Percentiles rank a stretch among this genome's conserved stretches.
These are phyloP conservation scores for Syzygium syzygioides DNA, from an alignment of 441 rosid species.

Conservation along the genomic window DNA sequence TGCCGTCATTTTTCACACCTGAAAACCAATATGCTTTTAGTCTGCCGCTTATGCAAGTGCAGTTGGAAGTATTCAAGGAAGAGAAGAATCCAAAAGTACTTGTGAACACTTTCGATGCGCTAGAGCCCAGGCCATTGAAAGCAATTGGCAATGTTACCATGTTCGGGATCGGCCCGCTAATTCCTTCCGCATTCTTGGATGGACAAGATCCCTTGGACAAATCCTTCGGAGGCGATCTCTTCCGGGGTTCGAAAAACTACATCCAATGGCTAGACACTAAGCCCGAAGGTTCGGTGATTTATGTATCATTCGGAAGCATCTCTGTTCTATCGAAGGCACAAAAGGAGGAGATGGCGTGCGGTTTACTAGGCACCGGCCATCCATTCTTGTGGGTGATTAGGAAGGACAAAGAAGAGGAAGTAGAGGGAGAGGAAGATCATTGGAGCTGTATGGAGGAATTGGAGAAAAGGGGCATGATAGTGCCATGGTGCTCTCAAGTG, in stretches of 20 bases:
- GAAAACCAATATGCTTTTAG: not conserved
- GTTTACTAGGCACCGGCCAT: not conserved
- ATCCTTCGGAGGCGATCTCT: slow-evolving; percentile 13
- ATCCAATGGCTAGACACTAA: slow-evolving; percentile 20
- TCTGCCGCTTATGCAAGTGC: not conserved
- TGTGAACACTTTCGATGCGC: slow-evolving; percentile 25
- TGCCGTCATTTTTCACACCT: slow-evolving; percentile 14
- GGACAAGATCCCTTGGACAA: slow-evolving; percentile 5
- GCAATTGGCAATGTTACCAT: slow-evolving; percentile 5
- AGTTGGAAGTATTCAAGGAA: slow-evolving; percentile 2
- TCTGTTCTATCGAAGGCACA: slow-evolving; percentile 12
- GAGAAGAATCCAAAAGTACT: slow-evolving; percentile 11
- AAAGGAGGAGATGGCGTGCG: slow-evolving; percentile 13
- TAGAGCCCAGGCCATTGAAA: slow-evolving; percentile 14
- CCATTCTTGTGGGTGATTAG: slow-evolving; percentile 33
- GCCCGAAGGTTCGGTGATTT: slow-evolving; percentile 17
- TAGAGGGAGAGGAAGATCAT: not conserved
- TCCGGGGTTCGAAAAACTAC: not conserved
- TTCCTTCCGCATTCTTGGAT: slow-evolving; percentile 8
- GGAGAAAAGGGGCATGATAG: slow-evolving; percentile 16
- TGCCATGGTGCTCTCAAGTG: slow-evolving; percentile 30
- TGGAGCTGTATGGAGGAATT: not conserved
- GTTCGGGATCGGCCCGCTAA: slow-evolving; percentile 21
- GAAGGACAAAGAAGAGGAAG: not conserved
- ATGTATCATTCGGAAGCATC: slow-evolving; percentile 27